Conservation (phyloP, 441 rosid genomes). For the Rhodomyrtus psidioides region DNA sequence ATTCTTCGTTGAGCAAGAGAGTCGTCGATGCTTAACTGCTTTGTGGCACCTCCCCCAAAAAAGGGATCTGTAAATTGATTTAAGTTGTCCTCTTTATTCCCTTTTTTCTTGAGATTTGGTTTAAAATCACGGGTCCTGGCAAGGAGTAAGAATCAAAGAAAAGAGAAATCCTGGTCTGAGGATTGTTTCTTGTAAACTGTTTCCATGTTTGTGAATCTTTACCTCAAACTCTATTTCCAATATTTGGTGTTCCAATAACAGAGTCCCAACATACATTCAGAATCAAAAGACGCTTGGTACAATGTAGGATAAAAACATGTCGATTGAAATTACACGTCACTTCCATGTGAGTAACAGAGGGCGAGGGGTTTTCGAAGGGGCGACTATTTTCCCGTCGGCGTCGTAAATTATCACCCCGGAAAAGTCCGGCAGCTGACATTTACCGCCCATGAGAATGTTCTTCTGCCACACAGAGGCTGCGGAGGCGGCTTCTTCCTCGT, state of each 20-base stretch:
- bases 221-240: not conserved
- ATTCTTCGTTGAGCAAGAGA: conserved; percentile 33
- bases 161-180: not conserved
- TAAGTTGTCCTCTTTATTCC: not conserved
- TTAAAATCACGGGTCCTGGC: not conserved
- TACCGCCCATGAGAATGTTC: conserved; percentile 90
- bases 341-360: conserved; percentile 70
- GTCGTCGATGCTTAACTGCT: conserved; percentile 20
- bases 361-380: conserved; percentile 39
- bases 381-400: conserved; percentile 44
- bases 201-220: not conserved
- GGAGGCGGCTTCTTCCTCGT: conserved; percentile 4
- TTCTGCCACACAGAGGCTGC: conserved; percentile 56
- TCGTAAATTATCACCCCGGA: conserved; percentile 83
- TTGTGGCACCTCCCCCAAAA: not conserved
- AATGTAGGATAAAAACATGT: not conserved
- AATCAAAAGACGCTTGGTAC: not conserved
- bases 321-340: conserved; percentile 13
- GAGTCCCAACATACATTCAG: not conserved
- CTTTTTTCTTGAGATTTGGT: not conserved
- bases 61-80: not conserved
- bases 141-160: not conserved
- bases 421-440: conserved; percentile 80
- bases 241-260: not conserved
- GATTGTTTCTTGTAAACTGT: not conserved